phyloP scores from a whole-genome alignment of 495 filamentous ascomycete species.

The Zalerion maritima region DNA sequence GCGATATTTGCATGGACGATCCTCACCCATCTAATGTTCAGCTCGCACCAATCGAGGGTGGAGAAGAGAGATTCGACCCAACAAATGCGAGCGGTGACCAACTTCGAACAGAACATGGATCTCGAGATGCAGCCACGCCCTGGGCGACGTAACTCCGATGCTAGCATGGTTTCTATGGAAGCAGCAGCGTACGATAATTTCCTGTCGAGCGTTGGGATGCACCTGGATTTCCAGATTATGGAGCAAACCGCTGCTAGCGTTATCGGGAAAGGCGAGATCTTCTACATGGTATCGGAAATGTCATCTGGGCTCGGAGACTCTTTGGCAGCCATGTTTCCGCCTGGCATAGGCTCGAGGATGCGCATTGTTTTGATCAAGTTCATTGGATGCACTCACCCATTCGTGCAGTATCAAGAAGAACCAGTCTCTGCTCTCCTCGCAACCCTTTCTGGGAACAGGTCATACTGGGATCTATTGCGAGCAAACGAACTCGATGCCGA shows the following conservation, averaged over 20 bases:
- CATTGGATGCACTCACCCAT: conserved; percentile 38
- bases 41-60: conserved; percentile 40
- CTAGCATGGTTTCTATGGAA: conserved; percentile 35
- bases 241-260: conserved; percentile 32
- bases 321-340: conserved; percentile 29
- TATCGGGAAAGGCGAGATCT: conserved; percentile 40
- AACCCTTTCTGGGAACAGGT: conserved; percentile 38
- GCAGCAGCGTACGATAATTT: conserved; percentile 32
- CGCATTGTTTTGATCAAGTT: conserved; percentile 50
- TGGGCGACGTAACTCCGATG: conserved; percentile 32
- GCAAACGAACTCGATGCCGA: conserved; percentile 22
- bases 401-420: conserved; percentile 52
- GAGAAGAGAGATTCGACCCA: conserved; percentile 47
- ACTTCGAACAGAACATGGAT: conserved; percentile 19
- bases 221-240: conserved; percentile 21
- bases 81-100: conserved; percentile 44
- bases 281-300: conserved; percentile 46
- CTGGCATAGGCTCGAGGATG: conserved; percentile 32
- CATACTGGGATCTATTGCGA: conserved; percentile 37
- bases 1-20: conserved; percentile 65
- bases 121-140: conserved; percentile 20
- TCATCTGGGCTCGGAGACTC: conserved; percentile 32
- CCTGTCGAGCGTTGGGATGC: conserved; percentile 23
- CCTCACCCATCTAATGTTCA: conserved; percentile 51
- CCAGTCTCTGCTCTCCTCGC: conserved; percentile 46